These are phyloP conservation scores for Stachybotrys chartarum DNA, from an alignment of 2,329 filamentous ascomycete genomes.

Conservation along the genomic window DNA sequence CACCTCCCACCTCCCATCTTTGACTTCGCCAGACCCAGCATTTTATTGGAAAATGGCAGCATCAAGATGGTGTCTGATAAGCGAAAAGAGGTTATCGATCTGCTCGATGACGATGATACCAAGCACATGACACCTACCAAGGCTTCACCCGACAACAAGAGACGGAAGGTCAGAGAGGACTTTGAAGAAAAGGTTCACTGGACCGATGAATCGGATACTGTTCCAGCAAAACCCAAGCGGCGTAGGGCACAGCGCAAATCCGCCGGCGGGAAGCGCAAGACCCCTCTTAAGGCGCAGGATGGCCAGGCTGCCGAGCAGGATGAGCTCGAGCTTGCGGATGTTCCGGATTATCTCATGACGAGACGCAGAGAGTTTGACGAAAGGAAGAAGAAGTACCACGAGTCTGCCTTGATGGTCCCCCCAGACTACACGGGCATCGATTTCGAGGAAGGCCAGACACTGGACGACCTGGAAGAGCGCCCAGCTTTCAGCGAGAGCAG, in stretches of 20 bases:
- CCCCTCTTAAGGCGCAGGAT: neutral
- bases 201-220: constrained; percentile 53
- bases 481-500: constrained; percentile 55
- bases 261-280: constrained; percentile 15
- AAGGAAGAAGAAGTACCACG: constrained; percentile 49
- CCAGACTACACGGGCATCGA: constrained; percentile 70
- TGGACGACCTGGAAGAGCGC: constrained; percentile 48
- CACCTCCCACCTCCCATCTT: neutral
- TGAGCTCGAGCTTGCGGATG: constrained; percentile 42
- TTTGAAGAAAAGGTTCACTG: constrained; percentile 39
- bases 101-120: neutral
- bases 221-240: constrained; percentile 48
- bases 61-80: neutral
- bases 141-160: constrained; percentile 11
- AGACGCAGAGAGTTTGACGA: constrained; percentile 65
- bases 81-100: neutral
- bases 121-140: neutral
- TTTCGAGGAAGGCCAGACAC: constrained; percentile 45
- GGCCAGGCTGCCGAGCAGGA: constrained; percentile 16
- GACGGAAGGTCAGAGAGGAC: constrained; percentile 29
- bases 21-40: neutral
- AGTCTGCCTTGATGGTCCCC: constrained; percentile 66
- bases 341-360: constrained; percentile 67
- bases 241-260: constrained; percentile 20
- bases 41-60: neutral